phyloP scores from a whole-genome alignment of 306 rosid species.

The Datisca glomerata region DNA sequence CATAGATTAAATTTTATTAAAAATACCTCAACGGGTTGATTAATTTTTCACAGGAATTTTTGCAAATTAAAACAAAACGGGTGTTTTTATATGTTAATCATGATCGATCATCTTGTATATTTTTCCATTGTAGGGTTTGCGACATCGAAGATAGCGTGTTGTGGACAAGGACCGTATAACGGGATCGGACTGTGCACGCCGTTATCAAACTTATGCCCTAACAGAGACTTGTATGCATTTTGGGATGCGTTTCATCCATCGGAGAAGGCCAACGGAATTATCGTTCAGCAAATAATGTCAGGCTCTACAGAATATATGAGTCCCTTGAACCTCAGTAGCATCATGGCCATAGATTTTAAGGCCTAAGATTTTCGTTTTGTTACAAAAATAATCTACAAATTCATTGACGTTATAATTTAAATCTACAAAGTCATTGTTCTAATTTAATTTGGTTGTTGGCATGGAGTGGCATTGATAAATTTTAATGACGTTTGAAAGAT shows the following conservation, averaged over 20 bases:
- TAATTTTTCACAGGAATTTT: background rate
- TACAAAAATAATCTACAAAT: no score
- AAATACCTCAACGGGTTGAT: background rate
- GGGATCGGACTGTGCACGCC: slow-evolving; percentile 61
- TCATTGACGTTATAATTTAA: no score
- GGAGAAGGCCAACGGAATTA: slow-evolving; percentile 44
- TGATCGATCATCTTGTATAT: background rate
- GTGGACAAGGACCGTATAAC: slow-evolving; percentile 82
- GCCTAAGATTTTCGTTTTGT: no score
- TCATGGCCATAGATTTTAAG: slow-evolving; percentile 46
- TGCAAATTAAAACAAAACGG: background rate
- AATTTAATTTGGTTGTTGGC: no score
- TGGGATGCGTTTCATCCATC: slow-evolving; percentile 83
- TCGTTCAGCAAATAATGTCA: slow-evolving; percentile 35
- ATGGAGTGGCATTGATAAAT: no score
- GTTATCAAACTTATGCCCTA: slow-evolving; percentile 47
- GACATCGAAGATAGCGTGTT: slow-evolving; percentile 51
- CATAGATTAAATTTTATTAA: background rate
- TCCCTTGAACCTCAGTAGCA: slow-evolving; percentile 65
- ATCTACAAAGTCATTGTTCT: no score
- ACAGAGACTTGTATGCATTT: slow-evolving; percentile 42
- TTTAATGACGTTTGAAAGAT: no score
- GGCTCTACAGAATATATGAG: slow-evolving; percentile 44
- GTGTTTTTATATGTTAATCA: background rate
- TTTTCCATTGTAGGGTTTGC: slow-evolving; percentile 35